These are phyloP conservation scores for Monilinia fructicola DNA, from an alignment of 2,329 filamentous ascomycete genomes.

Conservation along the genomic window DNA sequence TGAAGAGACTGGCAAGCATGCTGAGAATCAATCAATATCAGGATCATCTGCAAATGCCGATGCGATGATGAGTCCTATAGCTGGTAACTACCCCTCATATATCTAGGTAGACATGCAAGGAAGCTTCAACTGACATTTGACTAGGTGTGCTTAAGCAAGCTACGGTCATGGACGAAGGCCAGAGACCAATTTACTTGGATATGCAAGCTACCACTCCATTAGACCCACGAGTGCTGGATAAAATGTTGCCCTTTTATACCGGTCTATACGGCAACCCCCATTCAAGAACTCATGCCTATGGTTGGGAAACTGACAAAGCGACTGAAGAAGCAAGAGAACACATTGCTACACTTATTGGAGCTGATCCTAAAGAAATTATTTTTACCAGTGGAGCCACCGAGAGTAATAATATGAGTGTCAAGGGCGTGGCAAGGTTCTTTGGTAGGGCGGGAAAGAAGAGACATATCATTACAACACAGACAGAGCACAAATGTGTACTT, in stretches of 20 bases:
- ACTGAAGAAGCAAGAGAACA: conserved; percentile 84
- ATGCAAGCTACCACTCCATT: conserved; percentile 97
- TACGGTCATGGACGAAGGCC: conserved; percentile 87
- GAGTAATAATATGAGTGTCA: conserved; percentile 99
- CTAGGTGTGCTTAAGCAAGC: conserved; percentile 82
- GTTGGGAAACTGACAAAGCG: conserved; percentile 96
- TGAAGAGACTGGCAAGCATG: conserved; percentile 44
- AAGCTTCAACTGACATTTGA: conserved; percentile 32
- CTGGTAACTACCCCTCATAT: conserved; percentile 48
- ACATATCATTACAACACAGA: conserved; percentile 96
- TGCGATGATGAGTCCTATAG: conserved; percentile 77
- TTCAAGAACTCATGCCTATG: conserved; percentile 95
- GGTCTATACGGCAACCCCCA: conserved; percentile 96
- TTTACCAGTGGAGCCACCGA: conserved; percentile 98
- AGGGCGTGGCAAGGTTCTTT: conserved; percentile 95
- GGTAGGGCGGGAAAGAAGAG: conserved; percentile 93
- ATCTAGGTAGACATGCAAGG: conserved; percentile 25
- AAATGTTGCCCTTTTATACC: conserved; percentile 93
- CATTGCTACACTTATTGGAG: conserved; percentile 83
- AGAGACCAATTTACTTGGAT: conserved; percentile 93
- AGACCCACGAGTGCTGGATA: conserved; percentile 90
- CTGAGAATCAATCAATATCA: conserved; percentile 34
- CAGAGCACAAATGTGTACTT: conserved; percentile 97
- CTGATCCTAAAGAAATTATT: conserved; percentile 96
- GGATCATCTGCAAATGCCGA: conserved; percentile 42